Percentiles rank a stretch among this genome's conserved stretches.
These are phyloP conservation scores for Neolentinus lepideus DNA, from an alignment of 1,284 basidiomycete genomes.

Conservation along the genomic window DNA sequence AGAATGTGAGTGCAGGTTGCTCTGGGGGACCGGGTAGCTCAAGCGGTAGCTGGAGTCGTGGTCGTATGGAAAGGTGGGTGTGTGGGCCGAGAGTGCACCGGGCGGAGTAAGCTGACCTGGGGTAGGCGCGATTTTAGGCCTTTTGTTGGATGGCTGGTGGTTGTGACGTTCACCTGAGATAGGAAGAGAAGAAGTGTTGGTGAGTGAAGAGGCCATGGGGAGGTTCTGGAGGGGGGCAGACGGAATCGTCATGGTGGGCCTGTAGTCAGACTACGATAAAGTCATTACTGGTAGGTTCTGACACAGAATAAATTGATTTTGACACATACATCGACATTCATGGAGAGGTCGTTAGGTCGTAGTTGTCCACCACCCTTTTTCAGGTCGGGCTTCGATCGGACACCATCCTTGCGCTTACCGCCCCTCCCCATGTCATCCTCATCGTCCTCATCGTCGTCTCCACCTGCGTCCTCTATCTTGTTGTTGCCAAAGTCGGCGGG, in stretches of 20 bases:
- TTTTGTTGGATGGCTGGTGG: neutral
- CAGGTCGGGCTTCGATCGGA: slow-evolving; percentile 10
- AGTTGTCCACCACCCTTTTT: slow-evolving; percentile 3
- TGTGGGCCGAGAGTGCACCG: neutral
- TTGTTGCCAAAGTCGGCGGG: slow-evolving; percentile 35
- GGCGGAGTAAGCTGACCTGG: neutral
- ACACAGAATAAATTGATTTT: neutral
- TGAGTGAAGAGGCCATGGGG: slow-evolving; percentile 17
- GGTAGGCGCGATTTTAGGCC: neutral
- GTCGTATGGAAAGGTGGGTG: neutral
- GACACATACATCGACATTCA: slow-evolving; percentile 16
- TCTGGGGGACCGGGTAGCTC: neutral
- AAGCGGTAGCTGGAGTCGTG: neutral
- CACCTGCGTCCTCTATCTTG: slow-evolving; percentile 27
- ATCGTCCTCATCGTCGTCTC: slow-evolving; percentile 38
- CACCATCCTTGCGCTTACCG: slow-evolving; percentile 17
- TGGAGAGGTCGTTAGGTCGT: slow-evolving; percentile 12
- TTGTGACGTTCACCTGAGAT: slow-evolving; percentile 24
- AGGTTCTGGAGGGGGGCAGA: slow-evolving; percentile 10
- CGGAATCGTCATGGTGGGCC: neutral
- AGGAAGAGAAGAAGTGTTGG: slow-evolving; percentile 17
- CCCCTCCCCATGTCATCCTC: slow-evolving; percentile 27
- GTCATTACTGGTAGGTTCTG: neutral
- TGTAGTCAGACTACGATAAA: neutral
- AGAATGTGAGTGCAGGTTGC: neutral